Evolutionary conservation across 2,329 filamentous ascomycete genomes (phyloP), one percentile per base, ranked within the genome.

Genomic region (Coniella lustricola): DNA sequence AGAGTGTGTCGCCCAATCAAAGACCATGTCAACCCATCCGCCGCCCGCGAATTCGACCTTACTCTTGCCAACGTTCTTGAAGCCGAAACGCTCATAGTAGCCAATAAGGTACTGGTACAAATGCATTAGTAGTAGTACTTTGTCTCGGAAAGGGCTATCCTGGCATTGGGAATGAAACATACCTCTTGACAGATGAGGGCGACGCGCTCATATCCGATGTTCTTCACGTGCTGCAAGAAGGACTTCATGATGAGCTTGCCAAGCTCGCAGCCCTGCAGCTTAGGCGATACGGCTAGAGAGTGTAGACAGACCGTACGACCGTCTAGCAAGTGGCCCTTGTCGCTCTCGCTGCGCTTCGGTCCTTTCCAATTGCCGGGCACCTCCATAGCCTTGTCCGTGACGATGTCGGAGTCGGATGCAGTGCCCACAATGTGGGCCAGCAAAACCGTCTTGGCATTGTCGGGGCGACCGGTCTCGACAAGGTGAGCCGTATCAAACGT

Each of bases 231-330:
- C 62, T 90, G 83, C 48, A 90, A 74, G 60, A 90, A 95, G 3
- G 84, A 77, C 64, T 80, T 83, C 69, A 95, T 73, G 51, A 94
- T 68, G 17, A 84, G 81, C 54, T 77, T 81, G 14, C 87, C 90
- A 3, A 95, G 71, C 1, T 87, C 85, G 49, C 82, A 80, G 31
- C 79, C 74, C 55, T 93, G 87, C 49, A 89, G 80, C 51, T 82
- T 78, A 1, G 87, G 88, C 47, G 85, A 73, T 5, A 95, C 83
- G 16, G 86, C 87, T 4, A 96, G 74, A 0, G 87, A 91, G 66
- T 96, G 90, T 43, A 95, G 69, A 48, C 82, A 87, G 48, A 95
- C 75, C 0, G 87, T 94, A 37, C 81, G 69, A 34, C 89, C 89
- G 14, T 72, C 70, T 50, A 88, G 80, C 57, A 85, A 79, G 64